Percentiles rank a stretch among this genome's conserved stretches.
Evolutionary conservation across 2,329 filamentous ascomycete genomes (phyloP).

Genomic region (Fusarium pininemorale): DNA sequence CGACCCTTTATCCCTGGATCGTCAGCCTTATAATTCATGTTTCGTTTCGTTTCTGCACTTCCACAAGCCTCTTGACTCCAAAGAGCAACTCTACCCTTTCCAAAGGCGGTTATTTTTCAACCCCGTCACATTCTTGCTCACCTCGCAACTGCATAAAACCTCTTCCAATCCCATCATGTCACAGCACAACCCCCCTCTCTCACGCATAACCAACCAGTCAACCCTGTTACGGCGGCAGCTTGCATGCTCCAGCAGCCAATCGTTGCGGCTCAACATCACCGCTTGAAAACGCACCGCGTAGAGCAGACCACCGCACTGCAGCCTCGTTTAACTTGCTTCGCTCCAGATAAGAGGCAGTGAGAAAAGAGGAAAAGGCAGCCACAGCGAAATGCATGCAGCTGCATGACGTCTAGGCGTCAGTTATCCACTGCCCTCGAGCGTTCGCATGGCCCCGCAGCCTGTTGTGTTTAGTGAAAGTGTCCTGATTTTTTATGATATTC

Average conservation of each 20-base stretch:
- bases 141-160: constrained; percentile 1
- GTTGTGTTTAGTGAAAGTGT: constrained; percentile 14
- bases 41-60: constrained; percentile 8
- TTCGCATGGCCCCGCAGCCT: constrained; percentile 20
- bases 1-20: constrained; percentile 17
- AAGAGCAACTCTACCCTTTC: not conserved
- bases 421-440: not conserved
- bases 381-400: constrained; percentile 12
- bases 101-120: constrained; percentile 11
- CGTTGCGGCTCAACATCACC: constrained; percentile 11
- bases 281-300: constrained; percentile 3
- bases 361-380: constrained; percentile 14
- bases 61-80: not conserved
- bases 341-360: constrained; percentile 5
- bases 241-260: constrained; percentile 30
- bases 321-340: constrained; percentile 33
- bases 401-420: constrained; percentile 24
- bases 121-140: not conserved
- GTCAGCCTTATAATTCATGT: constrained; percentile 28
- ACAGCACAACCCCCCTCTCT: constrained; percentile 15
- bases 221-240: constrained; percentile 14
- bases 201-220: constrained; percentile 12
- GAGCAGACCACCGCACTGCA: constrained; percentile 23
- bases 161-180: constrained; percentile 20
- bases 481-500: constrained; percentile 8